Evolutionary conservation across 2,329 filamentous ascomycete genomes (phyloP).

Genomic region (Fusarium zealandicum): DNA sequence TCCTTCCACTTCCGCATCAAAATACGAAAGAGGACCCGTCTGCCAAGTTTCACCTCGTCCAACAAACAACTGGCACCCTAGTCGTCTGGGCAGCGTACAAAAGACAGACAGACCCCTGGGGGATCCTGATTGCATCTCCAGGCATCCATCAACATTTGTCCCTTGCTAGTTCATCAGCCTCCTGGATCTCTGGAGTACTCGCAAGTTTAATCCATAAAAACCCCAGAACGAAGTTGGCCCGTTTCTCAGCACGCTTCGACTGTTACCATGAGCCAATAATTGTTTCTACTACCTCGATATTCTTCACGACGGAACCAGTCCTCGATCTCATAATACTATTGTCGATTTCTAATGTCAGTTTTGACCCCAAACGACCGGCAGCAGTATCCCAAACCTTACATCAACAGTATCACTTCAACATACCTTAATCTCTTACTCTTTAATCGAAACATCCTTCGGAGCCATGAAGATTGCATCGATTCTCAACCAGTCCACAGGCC

Average conservation of each 20-base stretch:
- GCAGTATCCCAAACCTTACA: conserved; percentile 1
- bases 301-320: conserved; percentile 16
- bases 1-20: conserved; percentile 19
- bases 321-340: conserved; percentile 22
- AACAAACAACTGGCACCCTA: conserved; percentile 21
- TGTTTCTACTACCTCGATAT: conserved; percentile 21
- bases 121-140: conserved; percentile 23
- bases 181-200: conserved; percentile 10
- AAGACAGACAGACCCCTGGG: conserved; percentile 29
- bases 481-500: conserved; percentile 35
- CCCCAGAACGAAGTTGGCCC: conserved; percentile 26
- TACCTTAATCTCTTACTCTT: conserved; percentile 12
- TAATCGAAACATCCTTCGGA: conserved; percentile 1
- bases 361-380: neutral
- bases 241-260: conserved; percentile 15
- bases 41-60: conserved; percentile 26
- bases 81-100: conserved; percentile 32
- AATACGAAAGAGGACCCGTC: conserved; percentile 29
- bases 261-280: conserved; percentile 28
- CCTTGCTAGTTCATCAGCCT: conserved; percentile 11
- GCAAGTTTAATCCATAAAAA: conserved; percentile 38
- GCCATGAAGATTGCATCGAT: conserved; percentile 34
- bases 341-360: conserved; percentile 17
- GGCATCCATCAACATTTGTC: conserved; percentile 19
- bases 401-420: conserved; percentile 8